phyloP scores from a whole-genome alignment of 768 basidiomycete genomes.

The Tylopilus cervinicoccineus region DNA sequence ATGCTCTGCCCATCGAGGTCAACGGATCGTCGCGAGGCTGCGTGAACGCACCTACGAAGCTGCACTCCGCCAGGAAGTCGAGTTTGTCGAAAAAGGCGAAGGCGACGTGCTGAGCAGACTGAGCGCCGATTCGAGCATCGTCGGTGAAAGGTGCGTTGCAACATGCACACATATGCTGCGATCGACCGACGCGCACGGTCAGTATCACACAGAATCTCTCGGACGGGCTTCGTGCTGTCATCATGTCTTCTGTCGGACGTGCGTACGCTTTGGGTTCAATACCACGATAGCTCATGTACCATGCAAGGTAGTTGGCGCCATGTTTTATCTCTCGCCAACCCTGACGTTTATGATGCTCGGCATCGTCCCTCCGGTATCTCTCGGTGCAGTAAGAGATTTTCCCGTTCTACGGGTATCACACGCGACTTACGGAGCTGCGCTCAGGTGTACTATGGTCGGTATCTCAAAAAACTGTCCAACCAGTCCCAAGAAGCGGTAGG shows the following conservation, averaged over 20 bases:
- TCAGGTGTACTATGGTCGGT: slow-evolving; percentile 93
- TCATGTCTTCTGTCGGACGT: slow-evolving; percentile 95
- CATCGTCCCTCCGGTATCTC: slow-evolving; percentile 83
- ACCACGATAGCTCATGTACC: background rate
- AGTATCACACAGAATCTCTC: slow-evolving; percentile 76
- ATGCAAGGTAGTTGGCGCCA: slow-evolving; percentile 68
- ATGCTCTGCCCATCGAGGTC: slow-evolving; percentile 39
- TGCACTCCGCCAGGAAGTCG: slow-evolving; percentile 86
- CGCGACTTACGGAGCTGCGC: slow-evolving; percentile 3
- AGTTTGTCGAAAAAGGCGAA: slow-evolving; percentile 88
- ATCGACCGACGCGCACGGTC: background rate
- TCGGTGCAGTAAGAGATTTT: slow-evolving; percentile 65
- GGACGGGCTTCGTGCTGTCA: slow-evolving; percentile 76
- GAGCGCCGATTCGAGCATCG: slow-evolving; percentile 87
- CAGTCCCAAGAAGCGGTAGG: slow-evolving; percentile 93
- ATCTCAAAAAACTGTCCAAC: slow-evolving; percentile 87
- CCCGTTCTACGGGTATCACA: background rate
- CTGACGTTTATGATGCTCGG: slow-evolving; percentile 90
- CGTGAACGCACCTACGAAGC: slow-evolving; percentile 80
- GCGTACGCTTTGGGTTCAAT: slow-evolving; percentile 29
- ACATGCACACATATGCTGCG: background rate
- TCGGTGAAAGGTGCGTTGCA: slow-evolving; percentile 75
- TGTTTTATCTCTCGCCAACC: slow-evolving; percentile 89
- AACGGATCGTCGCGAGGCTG: slow-evolving; percentile 86
- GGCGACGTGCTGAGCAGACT: slow-evolving; percentile 92